phyloP scores from a whole-genome alignment of 2,329 filamentous ascomycete species.

The Coleophoma eucalyptorum region DNA sequence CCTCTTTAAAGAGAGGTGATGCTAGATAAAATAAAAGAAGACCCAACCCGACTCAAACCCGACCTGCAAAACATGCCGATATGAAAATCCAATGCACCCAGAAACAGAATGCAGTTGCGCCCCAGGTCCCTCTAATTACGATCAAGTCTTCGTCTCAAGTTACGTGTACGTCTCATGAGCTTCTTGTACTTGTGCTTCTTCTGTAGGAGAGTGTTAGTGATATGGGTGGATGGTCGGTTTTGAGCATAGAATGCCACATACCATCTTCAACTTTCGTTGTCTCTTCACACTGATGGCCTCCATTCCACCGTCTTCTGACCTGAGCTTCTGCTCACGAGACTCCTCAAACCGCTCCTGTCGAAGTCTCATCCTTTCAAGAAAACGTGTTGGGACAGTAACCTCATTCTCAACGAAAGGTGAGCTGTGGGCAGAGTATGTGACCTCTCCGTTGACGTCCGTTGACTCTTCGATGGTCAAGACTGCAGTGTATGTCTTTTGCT shows the following conservation, averaged over 20 bases:
- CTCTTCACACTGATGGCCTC: slow-evolving; percentile 85
- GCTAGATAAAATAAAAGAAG: slow-evolving; percentile 7
- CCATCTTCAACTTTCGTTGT: slow-evolving; percentile 92
- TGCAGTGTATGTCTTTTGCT: slow-evolving; percentile 57
- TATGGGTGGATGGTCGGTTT: not conserved
- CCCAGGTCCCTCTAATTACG: slow-evolving; percentile 22
- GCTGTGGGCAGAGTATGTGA: slow-evolving; percentile 58
- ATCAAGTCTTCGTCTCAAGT: slow-evolving; percentile 68
- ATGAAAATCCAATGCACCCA: slow-evolving; percentile 6
- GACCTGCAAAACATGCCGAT: slow-evolving; percentile 9
- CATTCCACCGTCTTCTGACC: slow-evolving; percentile 54
- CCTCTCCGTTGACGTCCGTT: slow-evolving; percentile 53
- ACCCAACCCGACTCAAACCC: slow-evolving; percentile 1
- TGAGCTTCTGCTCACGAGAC: slow-evolving; percentile 37
- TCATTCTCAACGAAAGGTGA: slow-evolving; percentile 49
- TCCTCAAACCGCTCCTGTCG: slow-evolving; percentile 59
- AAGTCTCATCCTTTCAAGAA: slow-evolving; percentile 67
- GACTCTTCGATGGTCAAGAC: slow-evolving; percentile 67
- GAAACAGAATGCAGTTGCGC: not conserved
- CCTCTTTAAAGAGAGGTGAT: slow-evolving; percentile 14
- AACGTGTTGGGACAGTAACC: slow-evolving; percentile 36
- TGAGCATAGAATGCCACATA: not conserved
- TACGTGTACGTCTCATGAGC: slow-evolving; percentile 88
- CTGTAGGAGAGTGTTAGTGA: not conserved
- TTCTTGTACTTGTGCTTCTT: slow-evolving; percentile 99